Evolutionary conservation across 192 early-diverging fungal species (phyloP).

Genomic region (Phlyctochytrium arcticum): DNA sequence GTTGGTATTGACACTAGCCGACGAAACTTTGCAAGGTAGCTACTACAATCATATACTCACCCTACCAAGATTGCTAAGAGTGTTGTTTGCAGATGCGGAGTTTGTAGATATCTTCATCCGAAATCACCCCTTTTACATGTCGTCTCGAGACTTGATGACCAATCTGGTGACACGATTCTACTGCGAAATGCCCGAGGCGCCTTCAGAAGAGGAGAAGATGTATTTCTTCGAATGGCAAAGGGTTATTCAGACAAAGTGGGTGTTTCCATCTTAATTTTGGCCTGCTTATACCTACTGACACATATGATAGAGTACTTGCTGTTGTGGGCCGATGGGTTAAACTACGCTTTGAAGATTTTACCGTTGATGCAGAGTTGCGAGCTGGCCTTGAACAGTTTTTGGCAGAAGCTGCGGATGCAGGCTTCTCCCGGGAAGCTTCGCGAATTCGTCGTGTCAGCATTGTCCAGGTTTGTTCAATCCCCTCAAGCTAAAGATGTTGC

Average conservation of each 20-base stretch:
- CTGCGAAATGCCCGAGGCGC: conserved; percentile 32
- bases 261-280: not conserved
- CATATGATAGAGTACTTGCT: conserved; percentile 47
- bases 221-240: conserved; percentile 46
- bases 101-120: conserved; percentile 63
- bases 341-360: conserved; percentile 61
- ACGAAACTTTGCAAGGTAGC: conserved; percentile 59
- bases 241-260: conserved; percentile 55
- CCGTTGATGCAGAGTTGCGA: conserved; percentile 30
- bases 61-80: not conserved
- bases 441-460: conserved; percentile 24
- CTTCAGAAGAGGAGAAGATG: conserved; percentile 26
- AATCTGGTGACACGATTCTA: conserved; percentile 57
- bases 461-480: conserved; percentile 25
- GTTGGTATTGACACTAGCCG: conserved; percentile 56
- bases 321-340: conserved; percentile 61
- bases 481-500: not conserved
- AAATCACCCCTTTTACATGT: conserved; percentile 58
- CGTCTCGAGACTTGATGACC: conserved; percentile 49
- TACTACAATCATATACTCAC: not conserved
- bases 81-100: conserved; percentile 47
- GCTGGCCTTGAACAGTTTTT: conserved; percentile 49
- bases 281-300: not conserved
- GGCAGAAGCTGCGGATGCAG: conserved; percentile 33
- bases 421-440: conserved; percentile 43